Evolutionary conservation across 305 asterid species (phyloP).

Genomic region (Stenogyne calaminthoides): DNA sequence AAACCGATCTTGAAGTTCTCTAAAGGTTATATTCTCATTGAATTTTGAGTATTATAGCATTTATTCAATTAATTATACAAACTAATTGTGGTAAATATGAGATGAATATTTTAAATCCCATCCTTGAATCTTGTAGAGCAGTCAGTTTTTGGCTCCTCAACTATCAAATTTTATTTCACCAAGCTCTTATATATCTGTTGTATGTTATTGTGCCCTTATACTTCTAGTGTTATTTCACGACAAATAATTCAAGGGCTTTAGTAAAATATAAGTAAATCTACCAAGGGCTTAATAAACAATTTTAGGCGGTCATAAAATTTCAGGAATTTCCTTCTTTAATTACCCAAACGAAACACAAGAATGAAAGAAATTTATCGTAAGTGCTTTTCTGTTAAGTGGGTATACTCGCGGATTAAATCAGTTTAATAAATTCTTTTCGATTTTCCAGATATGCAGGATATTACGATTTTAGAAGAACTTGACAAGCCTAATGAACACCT

Average conservation of each 20-base stretch:
- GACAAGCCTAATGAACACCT: constrained; percentile 82
- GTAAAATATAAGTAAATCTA: too few species aligned
- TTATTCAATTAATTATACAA: too few species aligned
- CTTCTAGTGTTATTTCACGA: too few species aligned
- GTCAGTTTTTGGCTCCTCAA: neutral
- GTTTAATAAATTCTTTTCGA: neutral
- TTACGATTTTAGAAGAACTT: constrained; percentile 61
- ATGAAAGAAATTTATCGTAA: too few species aligned
- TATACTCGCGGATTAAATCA: neutral
- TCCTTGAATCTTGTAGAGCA: neutral
- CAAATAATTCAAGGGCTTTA: too few species aligned
- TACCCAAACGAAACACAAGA: too few species aligned
- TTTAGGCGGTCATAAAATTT: too few species aligned
- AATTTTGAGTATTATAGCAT: constrained; percentile 11
- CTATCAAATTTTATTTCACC: neutral
- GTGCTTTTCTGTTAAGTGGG: neutral
- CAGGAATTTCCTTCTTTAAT: too few species aligned
- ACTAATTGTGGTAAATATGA: constrained; percentile 4
- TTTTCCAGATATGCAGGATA: constrained; percentile 68
- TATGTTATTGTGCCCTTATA: too few species aligned
- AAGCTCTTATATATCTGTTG: too few species aligned
- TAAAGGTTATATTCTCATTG: constrained; percentile 46
- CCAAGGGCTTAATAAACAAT: too few species aligned
- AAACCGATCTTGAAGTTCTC: constrained; percentile 81
- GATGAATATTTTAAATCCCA: neutral